Evolutionary conservation across 148 eudicot species (phyloP).

Genomic region (Amaranthus palmeri): DNA sequence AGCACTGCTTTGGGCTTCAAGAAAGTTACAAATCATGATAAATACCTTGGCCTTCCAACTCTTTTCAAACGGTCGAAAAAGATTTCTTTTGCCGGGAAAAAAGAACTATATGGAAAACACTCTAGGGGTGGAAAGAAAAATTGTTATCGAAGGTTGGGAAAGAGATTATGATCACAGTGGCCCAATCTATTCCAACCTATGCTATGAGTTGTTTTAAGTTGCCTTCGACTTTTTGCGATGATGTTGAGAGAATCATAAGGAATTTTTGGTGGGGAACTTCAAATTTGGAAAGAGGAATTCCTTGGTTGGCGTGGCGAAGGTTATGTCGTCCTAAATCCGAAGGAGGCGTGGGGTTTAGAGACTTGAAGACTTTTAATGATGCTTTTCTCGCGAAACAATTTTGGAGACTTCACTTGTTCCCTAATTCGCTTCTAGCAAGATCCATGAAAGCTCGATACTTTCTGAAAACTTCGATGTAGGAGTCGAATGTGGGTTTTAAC

Average conservation of each 20-base stretch:
- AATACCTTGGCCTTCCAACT: not conserved
- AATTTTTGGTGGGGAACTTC: not conserved
- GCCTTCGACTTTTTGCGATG: not conserved
- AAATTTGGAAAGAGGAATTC: not conserved
- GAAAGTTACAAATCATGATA: not conserved
- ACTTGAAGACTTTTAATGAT: not conserved
- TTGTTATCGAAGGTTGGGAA: not conserved
- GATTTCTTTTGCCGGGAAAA: not conserved
- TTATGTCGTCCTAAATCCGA: not conserved
- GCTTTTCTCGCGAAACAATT: not conserved
- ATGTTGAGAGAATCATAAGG: not conserved
- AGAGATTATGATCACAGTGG: not conserved
- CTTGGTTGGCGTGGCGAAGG: not conserved
- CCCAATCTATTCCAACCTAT: not conserved
- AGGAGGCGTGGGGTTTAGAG: not conserved
- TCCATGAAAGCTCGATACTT: not conserved
- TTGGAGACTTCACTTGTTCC: not conserved
- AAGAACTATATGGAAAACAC: not conserved
- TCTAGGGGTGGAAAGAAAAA: not conserved
- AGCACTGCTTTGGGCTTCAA: not conserved
- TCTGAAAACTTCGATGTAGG: not conserved
- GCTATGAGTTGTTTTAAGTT: not conserved
- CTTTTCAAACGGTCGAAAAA: not conserved
- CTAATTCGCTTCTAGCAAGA: not conserved
- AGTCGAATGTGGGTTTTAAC: no score